These are phyloP conservation scores for Halophytophthora polymorphica DNA, from an alignment of 352 stramenopile species.

Conservation along the genomic window DNA sequence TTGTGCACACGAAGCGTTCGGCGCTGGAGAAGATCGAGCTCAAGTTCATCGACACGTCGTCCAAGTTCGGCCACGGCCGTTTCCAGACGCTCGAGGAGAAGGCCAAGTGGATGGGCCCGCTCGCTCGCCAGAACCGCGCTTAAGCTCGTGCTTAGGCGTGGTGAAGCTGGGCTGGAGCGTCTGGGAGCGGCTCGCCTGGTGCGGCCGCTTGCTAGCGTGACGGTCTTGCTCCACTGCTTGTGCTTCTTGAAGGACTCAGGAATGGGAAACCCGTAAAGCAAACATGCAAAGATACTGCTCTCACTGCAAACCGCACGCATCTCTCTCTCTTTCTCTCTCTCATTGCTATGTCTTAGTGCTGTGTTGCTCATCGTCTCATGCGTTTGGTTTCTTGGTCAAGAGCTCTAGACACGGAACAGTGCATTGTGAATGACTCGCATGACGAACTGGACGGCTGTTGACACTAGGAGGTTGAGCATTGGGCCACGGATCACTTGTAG, in stretches of 20 bases:
- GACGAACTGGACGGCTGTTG: too few species aligned
- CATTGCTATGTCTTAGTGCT: neutral
- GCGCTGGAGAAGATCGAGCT: slow-evolving; percentile 96
- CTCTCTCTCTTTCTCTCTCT: too few species aligned
- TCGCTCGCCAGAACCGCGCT: slow-evolving; percentile 90
- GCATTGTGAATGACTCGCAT: too few species aligned
- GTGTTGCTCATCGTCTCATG: neutral
- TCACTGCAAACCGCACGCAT: slow-evolving; percentile 18
- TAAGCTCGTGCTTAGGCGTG: slow-evolving; percentile 44
- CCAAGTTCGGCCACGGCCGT: slow-evolving; percentile 99
- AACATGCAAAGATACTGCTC: slow-evolving; percentile 40
- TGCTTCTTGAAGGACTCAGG: slow-evolving; percentile 1
- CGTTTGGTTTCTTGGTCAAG: too few species aligned
- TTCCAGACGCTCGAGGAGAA: slow-evolving; percentile 99
- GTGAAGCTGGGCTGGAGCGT: slow-evolving; percentile 5
- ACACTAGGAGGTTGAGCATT: too few species aligned
- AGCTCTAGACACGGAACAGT: too few species aligned
- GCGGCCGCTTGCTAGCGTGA: slow-evolving; percentile 21
- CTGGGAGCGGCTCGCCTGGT: slow-evolving; percentile 11
- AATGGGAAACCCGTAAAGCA: slow-evolving; percentile 19
- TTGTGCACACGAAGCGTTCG: slow-evolving; percentile 96
- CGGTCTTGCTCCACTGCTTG: slow-evolving; percentile 12
- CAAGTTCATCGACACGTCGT: slow-evolving; percentile 97
- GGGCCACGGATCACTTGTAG: too few species aligned
- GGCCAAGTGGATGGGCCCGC: slow-evolving; percentile 97